Evolutionary conservation across 805 yeast genomes (phyloP), one percentile per base, ranked within the genome.

Genomic region (Schizosaccharomyces octosporus): DNA sequence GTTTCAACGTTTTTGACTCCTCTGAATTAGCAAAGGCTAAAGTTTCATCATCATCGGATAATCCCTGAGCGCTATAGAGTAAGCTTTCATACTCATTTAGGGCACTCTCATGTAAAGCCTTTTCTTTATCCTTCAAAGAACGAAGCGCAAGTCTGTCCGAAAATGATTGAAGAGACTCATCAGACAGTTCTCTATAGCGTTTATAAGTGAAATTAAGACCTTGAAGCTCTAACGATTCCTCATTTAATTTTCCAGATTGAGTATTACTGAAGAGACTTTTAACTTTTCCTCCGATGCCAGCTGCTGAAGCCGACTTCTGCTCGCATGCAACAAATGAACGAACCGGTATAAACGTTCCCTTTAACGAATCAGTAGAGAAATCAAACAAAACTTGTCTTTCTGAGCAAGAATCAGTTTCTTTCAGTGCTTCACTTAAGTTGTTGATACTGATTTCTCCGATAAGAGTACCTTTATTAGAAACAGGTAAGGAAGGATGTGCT

Each of bases 1-100:
- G 21, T 29, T 51, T 51, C n/a, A 51, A 29, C 17, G n/a, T 17
- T 5, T 51, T 29, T 17, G 36, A 7, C 27, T 51, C 57, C 9
- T 51, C 31, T 4, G 31, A 5, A 17, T 51, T 51, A 9, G 36
- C 57, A 24, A 9, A 51, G 4, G 11, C 17, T 51, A 51, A 51
- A 6, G 76, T 76, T 29, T 77, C 79, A 48, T 78, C 77, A 41
- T 80, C 80, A 19, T 80, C 84, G 21, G 86, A 66, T 61, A 73
- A 76, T 9, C 78, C 75, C 62, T 95, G 80, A 39, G 86, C 75
- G 63, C 77, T 77, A 72, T 90, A 89, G 61, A 88, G 74, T n/a
- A 78, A 72, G 24, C 81, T 77, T 71, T 90, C 97, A 24, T 90
- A 76, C 43, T 75, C 72, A 70, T 89, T 90, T 65, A 80, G 78